Conservation (phyloP, 2,329 filamentous ascomycete species). For the Penicillium freii region DNA sequence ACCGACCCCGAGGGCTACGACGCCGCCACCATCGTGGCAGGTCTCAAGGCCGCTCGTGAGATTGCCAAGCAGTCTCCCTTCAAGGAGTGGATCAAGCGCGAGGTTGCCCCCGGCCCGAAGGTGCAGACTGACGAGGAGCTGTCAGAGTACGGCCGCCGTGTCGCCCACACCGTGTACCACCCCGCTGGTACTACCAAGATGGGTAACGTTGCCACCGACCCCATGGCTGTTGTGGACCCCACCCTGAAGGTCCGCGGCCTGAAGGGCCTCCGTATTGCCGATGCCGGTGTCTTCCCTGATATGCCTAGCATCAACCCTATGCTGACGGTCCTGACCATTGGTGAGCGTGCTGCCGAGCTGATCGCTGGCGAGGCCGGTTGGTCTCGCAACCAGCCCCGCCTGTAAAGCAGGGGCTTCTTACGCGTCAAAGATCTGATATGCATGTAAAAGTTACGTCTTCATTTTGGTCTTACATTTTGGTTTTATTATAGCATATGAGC, state of each 20-base stretch:
- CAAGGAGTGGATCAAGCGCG: conserved; percentile 77
- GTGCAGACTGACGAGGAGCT: conserved; percentile 76
- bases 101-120: conserved; percentile 73
- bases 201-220: conserved; percentile 69
- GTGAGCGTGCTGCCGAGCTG: conserved; percentile 80
- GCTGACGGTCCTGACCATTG: conserved; percentile 81
- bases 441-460: conserved; percentile 19
- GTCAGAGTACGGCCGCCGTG: conserved; percentile 75
- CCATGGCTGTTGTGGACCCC: conserved; percentile 75
- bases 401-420: conserved; percentile 40
- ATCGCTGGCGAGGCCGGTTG: conserved; percentile 71
- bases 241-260: conserved; percentile 70
- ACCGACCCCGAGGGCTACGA: conserved; percentile 84
- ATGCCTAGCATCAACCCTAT: conserved; percentile 88
- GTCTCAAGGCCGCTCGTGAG: conserved; percentile 73
- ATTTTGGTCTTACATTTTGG: conserved; percentile 12
- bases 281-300: conserved; percentile 83
- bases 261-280: conserved; percentile 72
- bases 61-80: conserved; percentile 74
- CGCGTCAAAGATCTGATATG: conserved; percentile 12
- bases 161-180: conserved; percentile 86
- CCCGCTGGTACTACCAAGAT: conserved; percentile 88
- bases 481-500: conserved; percentile 26
- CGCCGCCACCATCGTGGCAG: conserved; percentile 74
- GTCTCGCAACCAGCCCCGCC: conserved; percentile 56